Evolutionary conservation across 2,329 filamentous ascomycete species (phyloP), one percentile per base, ranked within the genome.

Genomic region (Paecilomyces fulvus): DNA sequence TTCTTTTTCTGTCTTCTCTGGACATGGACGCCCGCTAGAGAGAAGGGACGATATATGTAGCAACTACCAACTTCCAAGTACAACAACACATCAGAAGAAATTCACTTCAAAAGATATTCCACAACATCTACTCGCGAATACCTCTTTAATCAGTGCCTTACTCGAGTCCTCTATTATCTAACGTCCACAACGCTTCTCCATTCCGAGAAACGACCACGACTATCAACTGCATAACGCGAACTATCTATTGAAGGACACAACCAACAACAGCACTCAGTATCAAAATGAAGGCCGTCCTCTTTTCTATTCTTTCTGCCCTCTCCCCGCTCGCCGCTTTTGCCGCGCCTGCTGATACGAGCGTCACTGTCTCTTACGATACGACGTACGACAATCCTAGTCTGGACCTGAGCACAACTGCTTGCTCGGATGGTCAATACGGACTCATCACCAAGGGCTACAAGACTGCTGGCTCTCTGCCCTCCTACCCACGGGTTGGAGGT

Each of bases 321-420:
- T 51, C 37, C n/a, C 37, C 57, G 9, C 10, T 50, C 5, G 21
- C 37, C 30, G 12, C 55, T 25, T 10, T 52, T 43, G 46, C 55
- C 17, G 52, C 58, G 37, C 53, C 62, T 64, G 52, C 53, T n/a
- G n/a, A 52, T 7, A 51, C 52, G 3, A 37, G 11, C 25, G 67
- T 75, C 53, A 71, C 66, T 70, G 87, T 91, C 66, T 86, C 85
- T 61, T 92, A 86, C 73, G 88, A 92, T 74, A 73, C 75, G 20
- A 83, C 80, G 67, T 94, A 89, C 75, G 88, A 92, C 67, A 75
- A 86, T 60, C 69, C 69, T 50, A 62, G 62, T 58, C 80, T 83
- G 57, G 77, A 81, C 49, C 70, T 92, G 55, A 77, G 73, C 31
- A 70, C 66, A 4, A 79, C 90, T 49, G 30, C 68, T 51, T 75